Evolutionary conservation across 2,329 filamentous ascomycete species (phyloP), one percentile per base, ranked within the genome.

Genomic region (Stagonosporopsis chrysanthemi): DNA sequence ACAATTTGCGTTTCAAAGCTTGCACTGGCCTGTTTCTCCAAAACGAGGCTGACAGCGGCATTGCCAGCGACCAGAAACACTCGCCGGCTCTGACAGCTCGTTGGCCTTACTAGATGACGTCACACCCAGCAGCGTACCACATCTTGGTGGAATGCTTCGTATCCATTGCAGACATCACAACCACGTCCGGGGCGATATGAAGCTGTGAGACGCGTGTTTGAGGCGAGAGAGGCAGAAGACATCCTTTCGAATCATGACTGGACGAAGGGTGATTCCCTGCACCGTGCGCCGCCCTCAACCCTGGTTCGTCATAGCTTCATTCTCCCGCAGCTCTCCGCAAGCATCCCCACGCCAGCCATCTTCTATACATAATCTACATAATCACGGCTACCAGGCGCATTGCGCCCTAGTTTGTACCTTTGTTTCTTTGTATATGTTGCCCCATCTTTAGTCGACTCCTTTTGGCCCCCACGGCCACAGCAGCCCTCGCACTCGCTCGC

Each of bases 271-370:
- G 29, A 36, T 47, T 42, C 38, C 31, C 19, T 48, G 54, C 42
- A 52, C 54, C 45, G 54, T 53, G 62, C 59, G 60, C 52, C 45
- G 38, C 48, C 29, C 3, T 56, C 44, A 60, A 63, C 63, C 65
- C 66, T 64, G 55, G 65, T 58, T 56, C 58, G 61, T 65, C 67
- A 66, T 68, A 68, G 66, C 65, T 60, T 44, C 58, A 54, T 59
- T 61, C 56, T 61, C 59, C 61, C 52, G 48, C 61, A 60, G 29
- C 29, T 58, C 60, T 68, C 67, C 63, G 56, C 66, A 68, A 65
- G 63, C 67, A 67, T 63, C 65, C 64, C 66, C 68, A 64, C 65
- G 54, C 58, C 52, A 60, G 49, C 29, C 38, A 40, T 39, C 42
- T 22, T 52, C 52, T n/a, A 26, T 50, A 61, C 49, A 36, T 52